phyloP scores from a whole-genome alignment of 495 filamentous ascomycete genomes.

The Aspergillus saccharolyticus region DNA sequence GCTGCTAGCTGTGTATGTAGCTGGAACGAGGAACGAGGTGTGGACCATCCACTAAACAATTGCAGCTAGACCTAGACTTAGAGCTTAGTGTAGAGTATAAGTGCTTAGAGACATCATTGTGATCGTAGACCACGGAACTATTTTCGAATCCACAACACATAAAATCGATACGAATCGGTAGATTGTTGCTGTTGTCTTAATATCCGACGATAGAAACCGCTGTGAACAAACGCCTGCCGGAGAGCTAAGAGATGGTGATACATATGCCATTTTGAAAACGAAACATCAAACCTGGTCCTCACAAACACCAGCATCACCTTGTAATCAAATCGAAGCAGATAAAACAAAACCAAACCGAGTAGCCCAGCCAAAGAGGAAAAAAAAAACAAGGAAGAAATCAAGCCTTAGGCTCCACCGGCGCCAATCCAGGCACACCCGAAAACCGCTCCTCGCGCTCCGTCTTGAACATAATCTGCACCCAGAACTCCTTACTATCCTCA shows the following conservation, averaged over 20 bases:
- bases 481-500: constrained; percentile 94
- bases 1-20: constrained; percentile 16
- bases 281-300: neutral
- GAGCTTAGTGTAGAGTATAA: too few relatives aligned
- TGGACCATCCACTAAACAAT: constrained; percentile 2
- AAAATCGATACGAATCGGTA: constrained; percentile 5
- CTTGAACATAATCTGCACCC: constrained; percentile 98
- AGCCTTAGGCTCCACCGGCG: constrained; percentile 40
- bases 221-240: neutral
- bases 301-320: neutral
- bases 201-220: neutral
- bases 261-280: neutral
- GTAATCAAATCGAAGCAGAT: neutral
- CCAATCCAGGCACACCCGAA: constrained; percentile 86
- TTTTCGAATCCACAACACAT: too few relatives aligned
- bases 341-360: neutral
- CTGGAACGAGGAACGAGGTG: constrained; percentile 11
- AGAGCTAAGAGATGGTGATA: neutral
- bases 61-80: too few relatives aligned
- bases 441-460: constrained; percentile 97
- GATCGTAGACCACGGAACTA: too few relatives aligned
- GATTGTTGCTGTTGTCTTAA: neutral
- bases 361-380: constrained; percentile 1
- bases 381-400: constrained; percentile 13
- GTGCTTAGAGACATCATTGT: too few relatives aligned